These are phyloP conservation scores for Hypoxylon sp. DNA, from an alignment of 2,329 filamentous ascomycete genomes.

Conservation along the genomic window DNA sequence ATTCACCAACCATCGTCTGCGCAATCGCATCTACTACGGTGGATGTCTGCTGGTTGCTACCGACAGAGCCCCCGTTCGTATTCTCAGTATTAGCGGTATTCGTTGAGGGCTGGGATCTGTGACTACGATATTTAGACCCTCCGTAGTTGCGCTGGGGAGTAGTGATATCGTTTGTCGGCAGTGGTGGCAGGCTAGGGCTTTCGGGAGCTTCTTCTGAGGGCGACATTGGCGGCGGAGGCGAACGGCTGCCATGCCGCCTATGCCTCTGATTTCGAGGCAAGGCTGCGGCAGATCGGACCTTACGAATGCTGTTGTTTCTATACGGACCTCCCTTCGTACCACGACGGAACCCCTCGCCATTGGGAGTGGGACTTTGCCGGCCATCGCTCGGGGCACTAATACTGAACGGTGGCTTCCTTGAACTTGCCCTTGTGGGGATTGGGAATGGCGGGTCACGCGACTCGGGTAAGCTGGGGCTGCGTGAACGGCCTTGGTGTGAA, in stretches of 20 bases:
- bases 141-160: conserved; percentile 65
- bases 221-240: conserved; percentile 75
- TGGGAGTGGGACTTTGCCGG: conserved; percentile 79
- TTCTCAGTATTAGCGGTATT: conserved; percentile 65
- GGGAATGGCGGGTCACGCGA: conserved; percentile 83
- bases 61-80: conserved; percentile 65
- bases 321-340: conserved; percentile 63
- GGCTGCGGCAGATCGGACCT: conserved; percentile 85
- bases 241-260: conserved; percentile 68
- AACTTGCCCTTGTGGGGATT: conserved; percentile 90
- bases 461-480: conserved; percentile 75
- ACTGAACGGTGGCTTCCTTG: conserved; percentile 76
- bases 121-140: conserved; percentile 59
- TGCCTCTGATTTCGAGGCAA: conserved; percentile 69
- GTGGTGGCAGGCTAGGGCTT: conserved; percentile 78
- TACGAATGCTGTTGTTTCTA: conserved; percentile 76
- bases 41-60: conserved; percentile 74
- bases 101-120: conserved; percentile 71
- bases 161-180: conserved; percentile 80
- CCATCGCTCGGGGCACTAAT: conserved; percentile 78
- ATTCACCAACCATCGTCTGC: conserved; percentile 97
- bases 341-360: conserved; percentile 67
- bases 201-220: conserved; percentile 76
- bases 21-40: conserved; percentile 96
- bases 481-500: conserved; percentile 73